These are phyloP conservation scores for Diplocarpon mali DNA, from an alignment of 2,329 filamentous ascomycete species.

Conservation along the genomic window DNA sequence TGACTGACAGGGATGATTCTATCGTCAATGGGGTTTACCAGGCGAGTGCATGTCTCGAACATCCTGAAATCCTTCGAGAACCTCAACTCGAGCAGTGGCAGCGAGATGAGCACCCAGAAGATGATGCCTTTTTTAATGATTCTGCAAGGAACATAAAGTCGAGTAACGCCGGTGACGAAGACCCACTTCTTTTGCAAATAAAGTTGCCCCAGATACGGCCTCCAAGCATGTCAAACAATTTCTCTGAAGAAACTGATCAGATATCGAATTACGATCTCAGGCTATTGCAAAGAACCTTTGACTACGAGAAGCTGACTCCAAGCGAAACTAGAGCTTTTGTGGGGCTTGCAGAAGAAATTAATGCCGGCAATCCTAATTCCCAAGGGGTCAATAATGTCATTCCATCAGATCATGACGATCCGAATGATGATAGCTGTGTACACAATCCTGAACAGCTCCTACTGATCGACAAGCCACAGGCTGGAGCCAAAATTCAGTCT, in stretches of 20 bases:
- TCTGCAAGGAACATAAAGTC: constrained; percentile 8
- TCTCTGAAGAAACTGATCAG: too few relatives aligned
- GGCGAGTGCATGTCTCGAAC: background rate
- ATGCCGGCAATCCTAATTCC: background rate
- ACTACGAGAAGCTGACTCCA: constrained; percentile 6
- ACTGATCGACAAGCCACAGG: too few relatives aligned
- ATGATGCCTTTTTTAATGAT: constrained; percentile 8
- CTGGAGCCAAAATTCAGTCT: background rate
- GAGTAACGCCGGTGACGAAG: background rate
- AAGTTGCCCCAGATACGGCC: too few relatives aligned
- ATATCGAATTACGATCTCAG: too few relatives aligned
- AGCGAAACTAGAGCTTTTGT: constrained; percentile 1
- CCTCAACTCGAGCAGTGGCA: background rate
- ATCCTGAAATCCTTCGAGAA: background rate
- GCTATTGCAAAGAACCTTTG: background rate
- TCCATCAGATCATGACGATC: background rate
- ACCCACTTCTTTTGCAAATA: background rate
- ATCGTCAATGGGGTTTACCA: background rate
- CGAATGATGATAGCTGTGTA: too few relatives aligned
- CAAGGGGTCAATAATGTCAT: background rate
- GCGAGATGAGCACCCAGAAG: background rate
- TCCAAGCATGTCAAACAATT: too few relatives aligned
- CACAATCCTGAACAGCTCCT: too few relatives aligned
- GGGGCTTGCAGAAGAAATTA: background rate
- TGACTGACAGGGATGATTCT: background rate